These are phyloP conservation scores for Rachicladosporium sp. DNA, from an alignment of 2,329 filamentous ascomycete species.

Conservation along the genomic window DNA sequence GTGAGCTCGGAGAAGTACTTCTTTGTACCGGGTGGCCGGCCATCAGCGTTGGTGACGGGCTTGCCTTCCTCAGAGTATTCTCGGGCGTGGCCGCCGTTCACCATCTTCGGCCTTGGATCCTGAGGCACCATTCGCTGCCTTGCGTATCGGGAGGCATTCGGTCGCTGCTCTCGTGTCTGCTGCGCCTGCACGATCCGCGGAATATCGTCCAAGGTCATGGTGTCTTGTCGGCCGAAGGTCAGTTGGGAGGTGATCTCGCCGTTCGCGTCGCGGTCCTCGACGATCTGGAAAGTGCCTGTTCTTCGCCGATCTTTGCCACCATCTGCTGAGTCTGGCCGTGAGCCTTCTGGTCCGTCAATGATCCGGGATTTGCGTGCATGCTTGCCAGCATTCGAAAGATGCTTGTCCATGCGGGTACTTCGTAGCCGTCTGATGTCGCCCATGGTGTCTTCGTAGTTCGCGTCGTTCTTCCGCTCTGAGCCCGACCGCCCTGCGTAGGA, in stretches of 20 bases:
- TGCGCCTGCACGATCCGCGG: slow-evolving; percentile 90
- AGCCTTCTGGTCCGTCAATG: slow-evolving; percentile 73
- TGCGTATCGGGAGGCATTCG: slow-evolving; percentile 64
- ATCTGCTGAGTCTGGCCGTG: slow-evolving; percentile 60
- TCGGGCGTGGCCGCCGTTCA: slow-evolving; percentile 59
- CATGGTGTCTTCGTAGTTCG: slow-evolving; percentile 87
- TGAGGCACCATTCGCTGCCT: slow-evolving; percentile 55
- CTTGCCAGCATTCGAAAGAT: slow-evolving; percentile 82
- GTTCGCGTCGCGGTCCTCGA: slow-evolving; percentile 62
- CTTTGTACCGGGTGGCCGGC: slow-evolving; percentile 47
- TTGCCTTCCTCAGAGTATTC: slow-evolving; percentile 45
- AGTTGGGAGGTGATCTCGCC: slow-evolving; percentile 58
- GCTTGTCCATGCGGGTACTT: slow-evolving; percentile 87
- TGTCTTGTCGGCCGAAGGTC: slow-evolving; percentile 82
- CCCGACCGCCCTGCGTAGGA: slow-evolving; percentile 53
- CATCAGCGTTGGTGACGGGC: slow-evolving; percentile 14
- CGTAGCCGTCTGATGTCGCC: slow-evolving; percentile 86
- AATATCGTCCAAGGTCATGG: slow-evolving; percentile 89
- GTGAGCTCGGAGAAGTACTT: slow-evolving; percentile 95
- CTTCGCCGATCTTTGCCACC: slow-evolving; percentile 23
- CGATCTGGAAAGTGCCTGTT: slow-evolving; percentile 56
- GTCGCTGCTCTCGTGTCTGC: slow-evolving; percentile 80
- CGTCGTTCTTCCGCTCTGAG: slow-evolving; percentile 41
- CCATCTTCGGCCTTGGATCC: slow-evolving; percentile 55
- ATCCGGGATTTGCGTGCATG: slow-evolving; percentile 84